Conservation (phyloP, 116 monocot genomes). For the Zostera marina region DNA sequence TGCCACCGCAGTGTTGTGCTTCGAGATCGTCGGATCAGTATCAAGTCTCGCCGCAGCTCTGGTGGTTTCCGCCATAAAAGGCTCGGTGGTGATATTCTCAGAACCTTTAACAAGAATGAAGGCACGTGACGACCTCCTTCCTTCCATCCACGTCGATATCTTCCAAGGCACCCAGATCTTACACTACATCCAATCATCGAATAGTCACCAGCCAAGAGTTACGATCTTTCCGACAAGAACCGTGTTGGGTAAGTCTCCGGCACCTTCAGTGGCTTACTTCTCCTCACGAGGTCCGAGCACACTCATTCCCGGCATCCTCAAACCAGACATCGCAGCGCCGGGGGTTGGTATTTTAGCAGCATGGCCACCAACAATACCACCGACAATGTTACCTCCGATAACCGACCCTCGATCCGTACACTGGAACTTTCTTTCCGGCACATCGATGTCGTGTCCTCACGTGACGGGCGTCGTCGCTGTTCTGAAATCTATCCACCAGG, state of each 20-base stretch:
- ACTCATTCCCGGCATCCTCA: constrained; percentile 37
- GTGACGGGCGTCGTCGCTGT: constrained; percentile 64
- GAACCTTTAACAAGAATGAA: constrained; percentile 17
- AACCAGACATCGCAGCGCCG: constrained; percentile 40
- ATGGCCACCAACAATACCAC: constrained; percentile 49
- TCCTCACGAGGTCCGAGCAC: constrained; percentile 69
- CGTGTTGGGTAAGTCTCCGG: constrained; percentile 17
- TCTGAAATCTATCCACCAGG: constrained; percentile 58
- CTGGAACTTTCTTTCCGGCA: constrained; percentile 74
- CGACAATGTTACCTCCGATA: constrained; percentile 29
- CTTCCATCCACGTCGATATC: constrained; percentile 55
- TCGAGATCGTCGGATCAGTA: constrained; percentile 27
- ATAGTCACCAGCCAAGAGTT: constrained; percentile 23
- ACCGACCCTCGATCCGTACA: constrained; percentile 31
- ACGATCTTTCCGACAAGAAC: constrained; percentile 25
- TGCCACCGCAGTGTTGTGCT: constrained; percentile 45
- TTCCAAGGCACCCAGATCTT: constrained; percentile 51
- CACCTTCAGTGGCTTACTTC: constrained; percentile 57
- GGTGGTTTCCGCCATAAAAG: constrained; percentile 26
- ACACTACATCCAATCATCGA: constrained; percentile 35
- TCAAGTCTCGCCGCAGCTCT: constrained; percentile 39
- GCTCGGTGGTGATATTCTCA: constrained; percentile 39
- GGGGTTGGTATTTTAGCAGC: constrained; percentile 19
- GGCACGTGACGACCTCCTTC: constrained; percentile 43
- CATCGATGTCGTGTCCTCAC: constrained; percentile 81